Percentiles rank a stretch among this genome's conserved stretches.
These are phyloP conservation scores for Epichloe coenophiala DNA, from an alignment of 2,329 filamentous ascomycete species.

Conservation along the genomic window DNA sequence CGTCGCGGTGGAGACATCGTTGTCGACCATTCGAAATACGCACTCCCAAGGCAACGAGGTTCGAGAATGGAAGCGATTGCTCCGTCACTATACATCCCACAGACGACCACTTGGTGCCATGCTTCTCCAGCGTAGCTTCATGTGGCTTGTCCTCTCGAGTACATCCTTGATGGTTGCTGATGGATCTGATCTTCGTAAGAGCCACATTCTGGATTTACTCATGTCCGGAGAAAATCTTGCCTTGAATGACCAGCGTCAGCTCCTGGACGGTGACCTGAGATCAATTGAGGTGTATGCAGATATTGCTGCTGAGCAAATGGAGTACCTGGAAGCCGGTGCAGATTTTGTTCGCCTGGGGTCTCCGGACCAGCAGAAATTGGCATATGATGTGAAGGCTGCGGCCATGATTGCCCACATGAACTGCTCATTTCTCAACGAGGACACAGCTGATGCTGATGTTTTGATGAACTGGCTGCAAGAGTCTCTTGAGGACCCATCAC, in stretches of 20 bases:
- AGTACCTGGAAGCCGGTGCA: conserved; percentile 72
- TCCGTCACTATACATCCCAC: conserved; percentile 67
- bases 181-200: conserved; percentile 41
- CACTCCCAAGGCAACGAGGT: conserved; percentile 50
- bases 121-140: conserved; percentile 79
- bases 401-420: conserved; percentile 75
- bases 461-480: conserved; percentile 80
- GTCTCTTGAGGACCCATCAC: conserved; percentile 60
- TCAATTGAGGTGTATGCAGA: conserved; percentile 53
- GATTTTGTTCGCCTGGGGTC: conserved; percentile 77
- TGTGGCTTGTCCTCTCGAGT: conserved; percentile 67
- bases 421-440: conserved; percentile 70
- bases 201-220: conserved; percentile 61
- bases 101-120: conserved; percentile 80
- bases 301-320: conserved; percentile 71
- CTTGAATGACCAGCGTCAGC: conserved; percentile 18
- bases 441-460: conserved; percentile 63
- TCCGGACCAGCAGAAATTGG: conserved; percentile 72
- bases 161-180: conserved; percentile 61
- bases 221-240: conserved; percentile 42
- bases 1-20: conserved; percentile 73
- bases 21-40: conserved; percentile 79
- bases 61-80: conserved; percentile 78
- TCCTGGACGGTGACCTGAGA: conserved; percentile 36
- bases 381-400: conserved; percentile 72